Conservation (phyloP, 768 basidiomycete species). For the Fomitopsis serialis region DNA sequence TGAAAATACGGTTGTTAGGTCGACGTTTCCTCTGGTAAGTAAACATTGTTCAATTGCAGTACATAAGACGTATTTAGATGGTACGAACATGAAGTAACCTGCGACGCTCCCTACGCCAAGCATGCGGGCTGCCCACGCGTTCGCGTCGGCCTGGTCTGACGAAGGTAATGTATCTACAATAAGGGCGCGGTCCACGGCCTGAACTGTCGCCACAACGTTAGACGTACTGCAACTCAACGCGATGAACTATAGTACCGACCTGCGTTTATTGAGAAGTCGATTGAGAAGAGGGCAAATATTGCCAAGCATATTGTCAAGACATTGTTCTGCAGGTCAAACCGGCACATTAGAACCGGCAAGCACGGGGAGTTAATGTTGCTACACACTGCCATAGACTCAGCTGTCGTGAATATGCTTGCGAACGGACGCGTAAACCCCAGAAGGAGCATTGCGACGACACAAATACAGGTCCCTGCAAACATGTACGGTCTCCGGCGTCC, state of each 20-base stretch:
- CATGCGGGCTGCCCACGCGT: conserved; percentile 97
- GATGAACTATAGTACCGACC: conserved; percentile 24
- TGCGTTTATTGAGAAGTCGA: conserved; percentile 63
- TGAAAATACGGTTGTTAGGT: conserved; percentile 65
- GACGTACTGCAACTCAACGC: background rate
- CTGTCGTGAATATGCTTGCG: conserved; percentile 40
- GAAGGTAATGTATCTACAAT: conserved; percentile 82
- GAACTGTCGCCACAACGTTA: conserved; percentile 48
- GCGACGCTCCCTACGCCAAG: conserved; percentile 78
- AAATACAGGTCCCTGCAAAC: conserved; percentile 60
- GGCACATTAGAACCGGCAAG: background rate
- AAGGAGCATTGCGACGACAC: conserved; percentile 67
- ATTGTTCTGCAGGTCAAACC: conserved; percentile 41
- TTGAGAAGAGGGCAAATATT: conserved; percentile 59
- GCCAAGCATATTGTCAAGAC: conserved; percentile 72
- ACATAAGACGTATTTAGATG: background rate
- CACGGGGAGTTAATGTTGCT: conserved; percentile 17
- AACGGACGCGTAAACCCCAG: conserved; percentile 78
- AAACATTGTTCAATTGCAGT: background rate
- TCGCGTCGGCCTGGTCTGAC: conserved; percentile 72
- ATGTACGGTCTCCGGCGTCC: conserved; percentile 88
- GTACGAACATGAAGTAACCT: conserved; percentile 81
- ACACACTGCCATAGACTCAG: conserved; percentile 30
- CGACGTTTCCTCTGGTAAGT: conserved; percentile 65
- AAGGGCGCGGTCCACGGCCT: conserved; percentile 86